Evolutionary conservation across 371 early-diverging fungal genomes (phyloP).

Genomic region (Syncephalastrum contaminatum): DNA sequence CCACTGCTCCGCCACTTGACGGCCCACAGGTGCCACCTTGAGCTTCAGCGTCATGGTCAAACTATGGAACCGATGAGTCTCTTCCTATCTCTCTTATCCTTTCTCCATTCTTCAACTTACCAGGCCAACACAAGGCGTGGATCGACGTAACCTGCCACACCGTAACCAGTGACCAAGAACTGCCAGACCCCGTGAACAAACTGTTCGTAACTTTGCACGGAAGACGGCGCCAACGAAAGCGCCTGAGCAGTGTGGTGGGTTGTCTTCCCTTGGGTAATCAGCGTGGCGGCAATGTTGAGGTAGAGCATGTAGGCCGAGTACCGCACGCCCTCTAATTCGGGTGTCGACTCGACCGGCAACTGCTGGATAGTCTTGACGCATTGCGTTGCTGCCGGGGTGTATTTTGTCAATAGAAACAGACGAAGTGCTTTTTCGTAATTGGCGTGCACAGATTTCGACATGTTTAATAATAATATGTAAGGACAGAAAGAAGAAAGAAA

Average conservation of each 20-base stretch:
- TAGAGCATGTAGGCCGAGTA: conserved; percentile 30
- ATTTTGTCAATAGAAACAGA: conserved; percentile 17
- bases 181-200: conserved; percentile 28
- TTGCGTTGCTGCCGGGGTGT: conserved; percentile 14
- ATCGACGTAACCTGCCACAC: conserved; percentile 20
- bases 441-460: background rate
- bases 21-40: conserved; percentile 26
- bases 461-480: too few relatives aligned
- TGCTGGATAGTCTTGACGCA: conserved; percentile 12
- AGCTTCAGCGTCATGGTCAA: conserved; percentile 28
- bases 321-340: conserved; percentile 7
- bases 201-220: conserved; percentile 12
- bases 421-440: conserved; percentile 22
- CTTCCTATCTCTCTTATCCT: background rate
- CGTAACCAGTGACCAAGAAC: conserved; percentile 18
- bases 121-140: conserved; percentile 29
- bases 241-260: conserved; percentile 12
- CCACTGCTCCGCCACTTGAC: conserved; percentile 36
- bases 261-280: conserved; percentile 14
- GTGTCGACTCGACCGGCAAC: background rate
- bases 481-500: too few relatives aligned
- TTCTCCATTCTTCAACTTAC: conserved; percentile 18
- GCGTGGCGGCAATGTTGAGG: conserved; percentile 32
- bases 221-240: conserved; percentile 11
- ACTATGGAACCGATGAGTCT: conserved; percentile 13